Conservation (phyloP, 2,329 filamentous ascomycete species). For the Atkinsonella hypoxylon region DNA sequence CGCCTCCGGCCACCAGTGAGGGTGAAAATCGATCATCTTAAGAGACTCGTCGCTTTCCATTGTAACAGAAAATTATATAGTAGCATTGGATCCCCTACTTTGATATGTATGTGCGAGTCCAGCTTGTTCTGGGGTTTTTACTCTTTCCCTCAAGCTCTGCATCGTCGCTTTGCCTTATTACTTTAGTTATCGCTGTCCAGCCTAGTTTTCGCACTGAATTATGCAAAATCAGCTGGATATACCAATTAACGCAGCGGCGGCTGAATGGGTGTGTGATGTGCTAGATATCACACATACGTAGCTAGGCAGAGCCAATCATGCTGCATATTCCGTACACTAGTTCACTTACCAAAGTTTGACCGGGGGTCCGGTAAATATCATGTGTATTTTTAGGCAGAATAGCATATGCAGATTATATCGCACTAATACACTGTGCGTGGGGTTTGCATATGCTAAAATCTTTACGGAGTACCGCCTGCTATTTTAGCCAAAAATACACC, state of each 20-base stretch:
- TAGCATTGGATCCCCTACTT: not conserved
- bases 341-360: too few species aligned
- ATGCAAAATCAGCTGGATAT: not conserved
- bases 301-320: too few species aligned
- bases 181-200: not conserved
- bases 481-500: too few species aligned
- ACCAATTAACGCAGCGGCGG: not conserved
- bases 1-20: constrained; percentile 1
- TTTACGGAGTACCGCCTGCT: too few species aligned
- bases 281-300: too few species aligned
- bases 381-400: too few species aligned
- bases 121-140: not conserved
- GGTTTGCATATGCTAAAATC: too few species aligned
- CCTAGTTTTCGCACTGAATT: not conserved
- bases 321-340: too few species aligned
- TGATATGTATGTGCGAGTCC: not conserved
- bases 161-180: not conserved
- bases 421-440: too few species aligned
- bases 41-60: not conserved
- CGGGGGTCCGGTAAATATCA: too few species aligned
- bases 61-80: not conserved
- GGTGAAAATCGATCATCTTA: not conserved
- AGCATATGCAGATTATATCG: too few species aligned
- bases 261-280: not conserved
- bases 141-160: not conserved